Evolutionary conservation across 163 green algal genomes (phyloP).

Genomic region (Scenedesmus sp.): DNA sequence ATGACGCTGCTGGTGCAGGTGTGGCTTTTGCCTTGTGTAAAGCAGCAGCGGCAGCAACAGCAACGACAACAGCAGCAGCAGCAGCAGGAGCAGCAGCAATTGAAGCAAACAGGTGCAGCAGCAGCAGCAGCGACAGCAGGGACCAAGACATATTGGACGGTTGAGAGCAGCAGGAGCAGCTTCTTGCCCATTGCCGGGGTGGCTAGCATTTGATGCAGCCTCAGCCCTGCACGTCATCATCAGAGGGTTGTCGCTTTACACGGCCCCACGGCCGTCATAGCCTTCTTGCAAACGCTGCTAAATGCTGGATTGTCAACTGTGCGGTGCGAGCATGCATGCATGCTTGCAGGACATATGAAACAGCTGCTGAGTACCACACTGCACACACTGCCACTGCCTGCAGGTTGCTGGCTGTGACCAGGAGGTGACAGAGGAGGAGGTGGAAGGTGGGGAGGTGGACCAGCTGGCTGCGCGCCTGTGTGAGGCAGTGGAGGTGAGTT

Average conservation of each 20-base stretch:
- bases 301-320: too few relatives aligned
- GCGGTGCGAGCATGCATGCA: background rate
- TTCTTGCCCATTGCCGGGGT: too few relatives aligned
- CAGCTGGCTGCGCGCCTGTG: slow-evolving; percentile 64
- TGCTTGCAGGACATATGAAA: background rate
- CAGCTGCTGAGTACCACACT: too few relatives aligned
- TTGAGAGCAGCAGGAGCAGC: too few relatives aligned
- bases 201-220: too few relatives aligned
- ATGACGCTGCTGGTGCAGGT: slow-evolving; percentile 54
- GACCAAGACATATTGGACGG: too few relatives aligned
- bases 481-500: slow-evolving; percentile 43
- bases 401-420: slow-evolving; percentile 72
- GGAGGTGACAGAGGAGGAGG: slow-evolving; percentile 73
- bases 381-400: background rate
- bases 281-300: too few relatives aligned
- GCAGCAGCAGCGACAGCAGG: background rate
- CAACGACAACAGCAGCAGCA: background rate
- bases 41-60: too few relatives aligned
- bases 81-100: background rate
- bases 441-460: slow-evolving; percentile 82
- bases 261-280: too few relatives aligned
- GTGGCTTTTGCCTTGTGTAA: background rate
- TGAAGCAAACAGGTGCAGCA: background rate
- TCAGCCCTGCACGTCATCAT: too few relatives aligned
- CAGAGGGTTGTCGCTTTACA: too few relatives aligned